A percentile compares a stretch with the other conserved stretches of the same genome.
Evolutionary conservation across 2,329 filamentous ascomycete species (phyloP).

Genomic region (Paraphoma chrysanthemicola): DNA sequence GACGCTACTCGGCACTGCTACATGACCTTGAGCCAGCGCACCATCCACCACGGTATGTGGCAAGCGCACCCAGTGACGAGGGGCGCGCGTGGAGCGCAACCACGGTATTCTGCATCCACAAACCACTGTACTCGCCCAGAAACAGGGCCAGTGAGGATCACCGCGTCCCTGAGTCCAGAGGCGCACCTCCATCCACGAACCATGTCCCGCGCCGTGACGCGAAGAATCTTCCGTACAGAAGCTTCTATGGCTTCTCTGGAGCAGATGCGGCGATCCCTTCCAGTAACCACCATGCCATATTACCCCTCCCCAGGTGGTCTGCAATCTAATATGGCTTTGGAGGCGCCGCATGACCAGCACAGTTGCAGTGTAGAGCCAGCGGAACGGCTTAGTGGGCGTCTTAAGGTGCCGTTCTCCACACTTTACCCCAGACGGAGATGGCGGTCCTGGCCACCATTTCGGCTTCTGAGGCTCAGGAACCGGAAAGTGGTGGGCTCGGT

Average conservation of each 20-base stretch:
- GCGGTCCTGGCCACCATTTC: slow-evolving; percentile 11
- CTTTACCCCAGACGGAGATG: slow-evolving; percentile 24
- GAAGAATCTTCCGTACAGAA: slow-evolving; percentile 19
- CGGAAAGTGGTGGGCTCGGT: slow-evolving; percentile 7
- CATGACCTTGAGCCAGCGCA: not conserved
- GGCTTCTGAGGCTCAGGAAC: slow-evolving; percentile 35
- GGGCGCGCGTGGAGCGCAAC: not conserved
- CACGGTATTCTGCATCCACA: too few species aligned
- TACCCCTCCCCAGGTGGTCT: not conserved
- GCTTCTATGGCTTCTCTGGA: slow-evolving; percentile 14
- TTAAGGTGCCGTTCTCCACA: slow-evolving; percentile 17
- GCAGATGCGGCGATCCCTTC: slow-evolving; percentile 4
- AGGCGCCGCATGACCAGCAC: slow-evolving; percentile 19
- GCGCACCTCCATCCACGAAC: not conserved
- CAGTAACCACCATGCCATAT: not conserved
- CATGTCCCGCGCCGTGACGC: slow-evolving; percentile 4
- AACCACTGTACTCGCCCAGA: not conserved
- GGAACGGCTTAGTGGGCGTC: not conserved
- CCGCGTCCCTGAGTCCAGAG: slow-evolving; percentile 9
- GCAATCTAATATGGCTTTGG: slow-evolving; percentile 8
- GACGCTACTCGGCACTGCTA: not conserved
- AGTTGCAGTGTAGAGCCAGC: not conserved
- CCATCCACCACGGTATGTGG: not conserved
- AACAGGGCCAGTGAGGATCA: slow-evolving; percentile 15
- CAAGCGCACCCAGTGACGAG: not conserved